phyloP scores from a whole-genome alignment of 495 filamentous ascomycete species.

The Zalerion maritima region DNA sequence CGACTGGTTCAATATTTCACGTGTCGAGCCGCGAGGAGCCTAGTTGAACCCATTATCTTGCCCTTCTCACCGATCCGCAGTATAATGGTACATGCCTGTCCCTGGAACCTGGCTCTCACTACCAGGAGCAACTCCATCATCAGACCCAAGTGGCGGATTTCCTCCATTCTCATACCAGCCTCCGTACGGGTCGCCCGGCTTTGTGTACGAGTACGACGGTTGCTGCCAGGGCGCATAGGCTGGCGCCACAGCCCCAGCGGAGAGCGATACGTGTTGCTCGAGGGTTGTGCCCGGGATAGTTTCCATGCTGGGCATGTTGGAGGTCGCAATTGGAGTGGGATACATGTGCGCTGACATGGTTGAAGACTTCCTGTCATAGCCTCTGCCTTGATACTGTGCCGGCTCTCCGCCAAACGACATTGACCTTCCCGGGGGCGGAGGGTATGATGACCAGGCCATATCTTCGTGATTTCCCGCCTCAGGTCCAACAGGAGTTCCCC shows the following conservation, averaged over 20 bases:
- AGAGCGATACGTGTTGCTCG: slow-evolving; percentile 20
- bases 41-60: too few relatives aligned
- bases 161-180: slow-evolving; percentile 25
- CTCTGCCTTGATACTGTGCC: slow-evolving; percentile 11
- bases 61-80: too few relatives aligned
- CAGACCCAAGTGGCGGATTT: slow-evolving; percentile 12
- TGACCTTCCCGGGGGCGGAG: slow-evolving; percentile 24
- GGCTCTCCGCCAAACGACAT: slow-evolving; percentile 28
- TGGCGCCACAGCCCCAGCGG: slow-evolving; percentile 24
- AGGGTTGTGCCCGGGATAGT: slow-evolving; percentile 19
- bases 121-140: too few relatives aligned
- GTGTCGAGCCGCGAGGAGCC: too few relatives aligned
- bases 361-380: slow-evolving; percentile 22
- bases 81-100: too few relatives aligned
- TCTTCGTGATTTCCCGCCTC: slow-evolving; percentile 19
- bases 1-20: too few relatives aligned
- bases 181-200: slow-evolving; percentile 18
- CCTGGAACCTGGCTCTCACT: too few relatives aligned
- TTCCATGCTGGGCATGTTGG: slow-evolving; percentile 23
- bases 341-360: slow-evolving; percentile 21
- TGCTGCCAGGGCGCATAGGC: slow-evolving; percentile 29
- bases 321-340: slow-evolving; percentile 21
- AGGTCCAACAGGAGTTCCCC: slow-evolving; percentile 20
- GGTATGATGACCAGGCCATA: slow-evolving; percentile 24
- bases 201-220: slow-evolving; percentile 24